A percentile compares a stretch with the other conserved stretches of the same genome.
Evolutionary conservation across 106 monocot genomes (phyloP).

Genomic region (Platanthera zijinensis): DNA sequence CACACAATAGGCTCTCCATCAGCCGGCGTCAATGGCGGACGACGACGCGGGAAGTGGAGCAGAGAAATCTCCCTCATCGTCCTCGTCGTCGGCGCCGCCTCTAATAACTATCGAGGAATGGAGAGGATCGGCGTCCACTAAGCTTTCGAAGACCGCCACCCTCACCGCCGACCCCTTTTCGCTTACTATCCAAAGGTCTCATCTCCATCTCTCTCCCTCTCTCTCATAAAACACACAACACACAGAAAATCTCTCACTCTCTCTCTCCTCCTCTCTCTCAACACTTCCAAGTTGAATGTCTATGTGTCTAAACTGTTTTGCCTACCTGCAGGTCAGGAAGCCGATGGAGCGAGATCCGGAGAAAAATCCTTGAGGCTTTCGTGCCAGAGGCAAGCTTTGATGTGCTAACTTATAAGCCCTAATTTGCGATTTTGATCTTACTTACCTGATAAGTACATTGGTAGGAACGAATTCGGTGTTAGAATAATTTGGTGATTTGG

Average conservation of each 20-base stretch:
- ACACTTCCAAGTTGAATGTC: background rate
- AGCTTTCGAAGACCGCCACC: conserved; percentile 70
- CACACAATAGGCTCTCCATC: background rate
- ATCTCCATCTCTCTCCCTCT: too few species aligned
- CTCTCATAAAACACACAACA: background rate
- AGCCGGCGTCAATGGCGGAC: conserved; percentile 1
- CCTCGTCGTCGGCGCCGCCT: background rate
- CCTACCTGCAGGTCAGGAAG: conserved; percentile 40
- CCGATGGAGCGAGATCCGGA: conserved; percentile 47
- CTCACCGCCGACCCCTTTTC: conserved; percentile 47
- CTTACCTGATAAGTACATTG: background rate
- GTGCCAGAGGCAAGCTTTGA: conserved; percentile 57
- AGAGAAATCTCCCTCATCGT: background rate
- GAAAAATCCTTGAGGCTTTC: conserved; percentile 71
- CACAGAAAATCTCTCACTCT: background rate
- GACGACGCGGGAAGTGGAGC: background rate
- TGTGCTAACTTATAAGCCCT: background rate
- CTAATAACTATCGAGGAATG: conserved; percentile 67
- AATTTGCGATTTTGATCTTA: background rate
- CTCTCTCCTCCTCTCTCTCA: background rate
- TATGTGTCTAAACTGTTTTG: background rate
- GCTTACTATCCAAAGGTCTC: conserved; percentile 34
- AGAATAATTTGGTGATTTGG: too few species aligned
- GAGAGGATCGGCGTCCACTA: conserved; percentile 53
- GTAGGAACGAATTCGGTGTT: background rate